Base-by-base conservation (phyloP, 805 yeast species). In the Candida awuae region DNA sequence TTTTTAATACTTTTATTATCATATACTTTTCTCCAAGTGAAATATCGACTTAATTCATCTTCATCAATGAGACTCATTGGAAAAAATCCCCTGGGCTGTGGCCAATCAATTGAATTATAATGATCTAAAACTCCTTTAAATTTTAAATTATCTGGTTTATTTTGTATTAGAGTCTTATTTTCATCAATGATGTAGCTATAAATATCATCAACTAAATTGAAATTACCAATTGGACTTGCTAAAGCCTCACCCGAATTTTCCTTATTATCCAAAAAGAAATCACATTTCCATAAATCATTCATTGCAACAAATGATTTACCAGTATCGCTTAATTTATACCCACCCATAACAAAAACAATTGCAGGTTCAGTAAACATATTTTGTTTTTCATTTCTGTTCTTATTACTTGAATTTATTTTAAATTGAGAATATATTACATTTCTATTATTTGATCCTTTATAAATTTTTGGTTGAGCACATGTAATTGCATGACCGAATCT, bases 261-360 rank as follows among this genome's bases (percentile, higher is more conserved):
- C 16, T 49, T 41, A n/a, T 42, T 63, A 58, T 61, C 32, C 62
- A 56, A 41, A 19, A 58, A 52, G 6, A 64, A 42, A 41, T 58
- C 62, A 38, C 55, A 48, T 42, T 49, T 52, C 64, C 64, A 59
- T 18, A 56, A 33, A 36, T 60, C 63, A 44, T 59, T 58, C 45
- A 53, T 59, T 45, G 50, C 63, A 51, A 30, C 53, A 44, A 28
- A 70, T 4, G 42, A 13, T 17, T 41, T 44, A 4, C 47, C 45
- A 7, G 60, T 59, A 37, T 56, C 65, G n/a, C 20, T 17, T 31
- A 60, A 55, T 33, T 57, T 56, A 50, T 67, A 73, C 1, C 80
- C 78, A 16, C 78, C 78, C 63, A 70, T 66, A 4, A 71, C 61
- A 29, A 65, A 65, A 1, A 58, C 42, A 4, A 63, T 50, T 2